Evolutionary conservation across 2,329 filamentous ascomycete genomes (phyloP).

Genomic region (Fusarium denticulatum): DNA sequence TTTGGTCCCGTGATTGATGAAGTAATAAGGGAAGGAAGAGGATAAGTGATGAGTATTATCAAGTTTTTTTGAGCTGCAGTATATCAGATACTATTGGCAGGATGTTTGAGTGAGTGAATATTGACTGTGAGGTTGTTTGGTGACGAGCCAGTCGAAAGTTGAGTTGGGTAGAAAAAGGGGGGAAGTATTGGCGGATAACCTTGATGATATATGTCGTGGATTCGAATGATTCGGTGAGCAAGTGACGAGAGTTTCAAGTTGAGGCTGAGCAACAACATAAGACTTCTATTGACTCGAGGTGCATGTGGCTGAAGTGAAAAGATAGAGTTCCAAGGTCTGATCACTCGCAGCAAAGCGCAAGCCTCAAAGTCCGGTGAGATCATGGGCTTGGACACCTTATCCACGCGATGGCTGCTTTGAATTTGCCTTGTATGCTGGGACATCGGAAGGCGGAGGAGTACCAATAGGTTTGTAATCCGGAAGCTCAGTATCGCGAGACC

Average conservation of each 20-base stretch:
- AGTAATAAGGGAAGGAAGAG: neutral
- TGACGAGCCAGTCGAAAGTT: neutral
- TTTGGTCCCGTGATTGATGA: neutral
- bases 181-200: neutral
- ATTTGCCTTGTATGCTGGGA: neutral
- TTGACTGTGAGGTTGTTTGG: neutral
- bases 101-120: neutral
- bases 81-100: neutral
- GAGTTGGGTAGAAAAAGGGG: neutral
- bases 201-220: neutral
- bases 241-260: neutral
- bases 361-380: neutral
- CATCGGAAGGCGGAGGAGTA: neutral
- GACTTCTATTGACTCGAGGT: neutral
- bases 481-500: neutral
- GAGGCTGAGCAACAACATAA: neutral
- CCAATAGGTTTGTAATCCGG: neutral
- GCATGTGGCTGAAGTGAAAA: neutral
- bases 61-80: neutral
- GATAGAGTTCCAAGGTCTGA: neutral
- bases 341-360: neutral
- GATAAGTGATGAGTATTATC: neutral
- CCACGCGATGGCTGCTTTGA: neutral
- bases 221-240: neutral
- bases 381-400: neutral